Percentiles rank a stretch among this genome's conserved stretches.
Conservation (phyloP, 306 rosid species). For the Corylus heterophylla region DNA sequence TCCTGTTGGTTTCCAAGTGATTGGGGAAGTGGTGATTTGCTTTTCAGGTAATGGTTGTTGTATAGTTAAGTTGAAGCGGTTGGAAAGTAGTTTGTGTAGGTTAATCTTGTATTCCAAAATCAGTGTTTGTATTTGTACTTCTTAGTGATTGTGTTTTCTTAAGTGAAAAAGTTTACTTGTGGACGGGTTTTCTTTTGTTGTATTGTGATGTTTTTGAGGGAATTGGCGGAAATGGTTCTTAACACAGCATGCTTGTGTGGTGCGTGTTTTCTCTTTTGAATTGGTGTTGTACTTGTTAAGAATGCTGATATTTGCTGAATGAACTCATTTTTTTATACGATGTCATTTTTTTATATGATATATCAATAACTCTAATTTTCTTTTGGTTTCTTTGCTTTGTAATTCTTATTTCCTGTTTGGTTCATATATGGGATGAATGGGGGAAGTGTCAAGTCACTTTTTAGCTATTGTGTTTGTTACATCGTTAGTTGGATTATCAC, state of each 20-base stretch:
- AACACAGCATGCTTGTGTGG: neutral
- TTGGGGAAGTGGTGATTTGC: slow-evolving; percentile 9
- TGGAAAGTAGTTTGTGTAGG: slow-evolving; percentile 41
- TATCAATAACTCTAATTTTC: too few relatives aligned
- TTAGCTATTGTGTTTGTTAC: neutral
- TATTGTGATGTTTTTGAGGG: neutral
- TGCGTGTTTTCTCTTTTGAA: neutral
- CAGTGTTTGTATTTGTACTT: slow-evolving; percentile 33
- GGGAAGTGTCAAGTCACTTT: neutral
- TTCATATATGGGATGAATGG: neutral
- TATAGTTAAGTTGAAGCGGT: slow-evolving; percentile 40
- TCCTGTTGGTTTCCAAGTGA: slow-evolving; percentile 86
- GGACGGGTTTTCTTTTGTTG: neutral
- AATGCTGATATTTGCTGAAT: neutral
- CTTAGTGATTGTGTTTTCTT: slow-evolving; percentile 18
- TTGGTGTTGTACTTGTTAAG: neutral
- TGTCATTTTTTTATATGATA: neutral
- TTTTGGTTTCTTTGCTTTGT: neutral
- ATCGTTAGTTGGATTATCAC: neutral
- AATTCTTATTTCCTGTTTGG: neutral
- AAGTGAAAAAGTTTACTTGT: slow-evolving; percentile 2
- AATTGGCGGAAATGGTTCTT: neutral
- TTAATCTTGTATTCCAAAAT: slow-evolving; percentile 42
- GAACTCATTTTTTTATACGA: neutral
- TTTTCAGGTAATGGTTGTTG: slow-evolving; percentile 50